Conservation (phyloP, 495 filamentous ascomycete genomes). For the Penicillium canariense region DNA sequence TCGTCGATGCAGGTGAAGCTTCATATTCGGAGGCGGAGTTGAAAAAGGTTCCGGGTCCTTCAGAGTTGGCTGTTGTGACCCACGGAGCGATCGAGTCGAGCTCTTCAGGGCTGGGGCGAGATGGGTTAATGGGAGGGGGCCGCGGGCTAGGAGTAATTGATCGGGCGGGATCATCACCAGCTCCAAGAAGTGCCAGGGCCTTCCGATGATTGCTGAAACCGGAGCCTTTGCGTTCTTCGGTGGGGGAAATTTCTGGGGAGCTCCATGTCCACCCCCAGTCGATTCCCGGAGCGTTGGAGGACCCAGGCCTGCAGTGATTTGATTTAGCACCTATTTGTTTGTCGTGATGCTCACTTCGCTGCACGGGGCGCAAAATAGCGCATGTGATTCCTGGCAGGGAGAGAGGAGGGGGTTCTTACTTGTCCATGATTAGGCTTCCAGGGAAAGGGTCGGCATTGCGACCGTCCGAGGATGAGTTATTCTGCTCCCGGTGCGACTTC, state of each 20-base stretch:
- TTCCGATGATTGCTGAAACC: conserved; percentile 41
- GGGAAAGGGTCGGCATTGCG: conserved; percentile 33
- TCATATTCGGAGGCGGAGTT: conserved; percentile 44
- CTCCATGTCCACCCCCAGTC: conserved; percentile 45
- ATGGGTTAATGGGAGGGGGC: conserved; percentile 27
- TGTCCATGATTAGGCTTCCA: conserved; percentile 31
- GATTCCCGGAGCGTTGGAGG: conserved; percentile 21
- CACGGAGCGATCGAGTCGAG: conserved; percentile 40
- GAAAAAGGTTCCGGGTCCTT: conserved; percentile 40
- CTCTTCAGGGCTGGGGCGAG: conserved; percentile 24
- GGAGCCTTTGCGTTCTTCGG: conserved; percentile 41
- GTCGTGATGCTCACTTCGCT: neutral
- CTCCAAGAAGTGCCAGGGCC: conserved; percentile 34
- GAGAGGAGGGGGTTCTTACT: conserved; percentile 33
- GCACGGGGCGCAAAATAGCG: neutral
- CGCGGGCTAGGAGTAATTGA: conserved; percentile 27
- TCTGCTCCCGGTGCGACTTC: conserved; percentile 18
- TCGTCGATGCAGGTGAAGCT: conserved; percentile 59
- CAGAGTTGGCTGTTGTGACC: conserved; percentile 34
- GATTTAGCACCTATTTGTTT: neutral
- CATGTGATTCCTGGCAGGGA: neutral
- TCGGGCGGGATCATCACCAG: conserved; percentile 30
- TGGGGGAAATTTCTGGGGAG: conserved; percentile 45
- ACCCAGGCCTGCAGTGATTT: conserved; percentile 22
- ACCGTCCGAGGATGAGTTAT: conserved; percentile 24